Evolutionary conservation across 1,284 basidiomycete genomes (phyloP), one percentile per base, ranked within the genome.

Genomic region (Trichosporon sp.): DNA sequence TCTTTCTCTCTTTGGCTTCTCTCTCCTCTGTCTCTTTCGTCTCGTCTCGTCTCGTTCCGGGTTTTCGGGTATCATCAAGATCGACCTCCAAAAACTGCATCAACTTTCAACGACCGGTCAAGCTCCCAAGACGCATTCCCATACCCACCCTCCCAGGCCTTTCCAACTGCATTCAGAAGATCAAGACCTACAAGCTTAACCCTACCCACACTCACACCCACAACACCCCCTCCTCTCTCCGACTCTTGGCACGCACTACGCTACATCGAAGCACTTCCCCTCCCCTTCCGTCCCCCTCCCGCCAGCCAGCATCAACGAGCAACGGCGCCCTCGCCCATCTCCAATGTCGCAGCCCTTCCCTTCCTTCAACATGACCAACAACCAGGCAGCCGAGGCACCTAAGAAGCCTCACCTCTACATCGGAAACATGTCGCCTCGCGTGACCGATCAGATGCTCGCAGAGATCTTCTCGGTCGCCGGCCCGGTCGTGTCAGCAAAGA

Each of bases 381-480:
- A 25, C 27, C 29, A 31, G 32, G 27, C 52, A 9, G 70, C 70
- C 59, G 76, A 78, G 62, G 72, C 73, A 11, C 76, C 75, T 54
- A 79, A 79, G 64, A 76, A 80, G 60, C 93, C 94, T 71, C 93
- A 97, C 83, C 88, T 98, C 73, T 98, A 98, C 81, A 91, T 98
- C 80, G 95, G 95, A 70, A 97, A 97, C 81, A 84, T 99, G 78
- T 92, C 91, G 71, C 91, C 93, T 65, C 87, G 92, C 58, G 95
- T 97, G 61, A 84, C 82, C 52, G 84, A 81, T 67, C 73, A 74
- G 62, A 81, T 95, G 89, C 88, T 97, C 76, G 92, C 89, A 57
- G 93, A 96, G 81, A 95, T 96, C 73, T 96, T 96, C 79, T 91
- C 91, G 75, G 92, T 96, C 73, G 91, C 92, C 74, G 95, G 95